Base-by-base conservation (phyloP, 306 rosid species). In the Medicago ruthenica region DNA sequence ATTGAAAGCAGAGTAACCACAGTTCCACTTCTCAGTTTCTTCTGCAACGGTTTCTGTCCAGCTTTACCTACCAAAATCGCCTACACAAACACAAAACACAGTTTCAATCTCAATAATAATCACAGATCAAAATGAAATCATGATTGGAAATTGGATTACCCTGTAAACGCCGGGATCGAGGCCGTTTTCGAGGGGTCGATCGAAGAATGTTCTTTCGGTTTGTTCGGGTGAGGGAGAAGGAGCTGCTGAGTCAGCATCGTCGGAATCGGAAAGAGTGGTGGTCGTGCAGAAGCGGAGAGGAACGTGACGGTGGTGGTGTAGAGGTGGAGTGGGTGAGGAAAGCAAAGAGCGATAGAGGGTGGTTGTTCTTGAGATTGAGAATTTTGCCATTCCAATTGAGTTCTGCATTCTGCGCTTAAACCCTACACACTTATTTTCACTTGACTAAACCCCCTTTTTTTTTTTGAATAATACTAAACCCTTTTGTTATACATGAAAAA, bases 21-120 rank as follows among this genome's bases (percentile, higher is more conserved):
- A 14, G 36, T 45, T 9, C 97, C 97, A 58, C 83, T 90, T 75
- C 12, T 89, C 50, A 95, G 89, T 80, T 7, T 85, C 90, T 92
- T 95, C 93, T 90, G 96, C 22, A 95, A 5, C 21, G 99, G 97
- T 11, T n/a, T 84, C 75, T 95, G 97, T 60, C 97, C 97, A 2
- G 78, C 96, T 81, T 85, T 78, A 8, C 97, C 99, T 40, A 95
- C 88, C 84, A 95, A 20, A 61, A 95, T 90, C 16, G 99, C 99
- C 98, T 95, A 67, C 66, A 36, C 27, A 9, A 31, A 70, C 57
- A 57, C 39, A 53, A 5, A n/a, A 66, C 44, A 66, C 44, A 63
- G 1, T 9, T 27, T 37, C 14, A 24, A 8, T 34, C 45, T 70
- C 58, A 57, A 27, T 14, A 27, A 24, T 11, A 13, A 39, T 21